Evolutionary conservation across 108 stramenopile genomes (phyloP).

Genomic region (Skeletonema grethae): DNA sequence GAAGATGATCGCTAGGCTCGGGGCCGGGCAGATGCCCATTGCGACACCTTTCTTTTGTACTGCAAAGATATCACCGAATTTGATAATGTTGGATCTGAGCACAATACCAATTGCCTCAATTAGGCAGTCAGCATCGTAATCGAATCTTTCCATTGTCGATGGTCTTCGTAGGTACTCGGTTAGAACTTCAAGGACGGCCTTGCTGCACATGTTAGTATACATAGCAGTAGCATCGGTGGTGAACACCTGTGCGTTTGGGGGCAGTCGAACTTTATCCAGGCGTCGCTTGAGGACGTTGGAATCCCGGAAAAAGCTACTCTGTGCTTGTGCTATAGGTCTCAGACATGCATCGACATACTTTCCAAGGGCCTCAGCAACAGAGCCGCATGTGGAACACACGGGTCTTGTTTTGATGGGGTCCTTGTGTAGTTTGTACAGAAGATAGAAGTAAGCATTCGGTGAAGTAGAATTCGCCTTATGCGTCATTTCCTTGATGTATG

Average conservation of each 20-base stretch:
- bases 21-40: too few relatives aligned
- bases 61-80: too few relatives aligned
- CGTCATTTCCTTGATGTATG: background rate
- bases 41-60: too few relatives aligned
- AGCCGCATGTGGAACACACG: slow-evolving; percentile 7
- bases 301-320: slow-evolving; percentile 11
- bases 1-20: too few relatives aligned
- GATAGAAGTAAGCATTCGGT: background rate
- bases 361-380: slow-evolving; percentile 3
- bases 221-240: too few relatives aligned
- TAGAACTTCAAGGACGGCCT: too few relatives aligned
- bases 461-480: background rate
- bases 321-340: slow-evolving; percentile 4
- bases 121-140: too few relatives aligned
- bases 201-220: too few relatives aligned
- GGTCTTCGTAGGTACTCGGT: too few relatives aligned
- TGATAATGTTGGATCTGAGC: too few relatives aligned
- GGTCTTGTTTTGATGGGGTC: background rate
- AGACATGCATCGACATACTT: slow-evolving; percentile 4
- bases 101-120: too few relatives aligned
- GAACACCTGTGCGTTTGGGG: slow-evolving; percentile 9
- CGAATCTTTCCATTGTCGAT: too few relatives aligned
- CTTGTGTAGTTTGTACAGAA: background rate
- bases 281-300: background rate
- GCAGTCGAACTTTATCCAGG: background rate